Conservation (phyloP, 1,284 basidiomycete species). For the Ustilago tritici region DNA sequence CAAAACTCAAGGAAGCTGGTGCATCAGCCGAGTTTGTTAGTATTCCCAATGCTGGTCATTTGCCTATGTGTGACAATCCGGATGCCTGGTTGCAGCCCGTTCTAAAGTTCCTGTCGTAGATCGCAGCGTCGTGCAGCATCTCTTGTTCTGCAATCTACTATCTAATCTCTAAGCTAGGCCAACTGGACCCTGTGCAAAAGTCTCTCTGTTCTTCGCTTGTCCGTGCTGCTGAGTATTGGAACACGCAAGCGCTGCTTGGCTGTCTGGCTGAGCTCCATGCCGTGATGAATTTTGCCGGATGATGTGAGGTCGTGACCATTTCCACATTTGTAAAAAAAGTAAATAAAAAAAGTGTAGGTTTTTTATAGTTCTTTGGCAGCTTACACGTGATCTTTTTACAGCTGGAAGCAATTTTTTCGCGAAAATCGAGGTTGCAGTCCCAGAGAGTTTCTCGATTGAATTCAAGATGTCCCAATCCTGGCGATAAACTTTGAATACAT, state of each 20-base stretch:
- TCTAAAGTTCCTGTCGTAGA: conserved; percentile 37
- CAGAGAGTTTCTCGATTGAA: neutral
- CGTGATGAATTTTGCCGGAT: no score
- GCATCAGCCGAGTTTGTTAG: conserved; percentile 63
- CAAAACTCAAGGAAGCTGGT: conserved; percentile 65
- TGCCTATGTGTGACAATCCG: conserved; percentile 71
- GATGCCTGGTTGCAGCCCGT: conserved; percentile 55
- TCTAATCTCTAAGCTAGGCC: conserved; percentile 9
- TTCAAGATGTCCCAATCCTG: neutral
- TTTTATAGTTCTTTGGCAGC: neutral
- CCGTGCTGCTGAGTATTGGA: no score
- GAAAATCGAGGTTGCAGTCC: neutral
- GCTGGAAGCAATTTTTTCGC: neutral
- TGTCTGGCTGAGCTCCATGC: no score
- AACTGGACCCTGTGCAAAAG: neutral
- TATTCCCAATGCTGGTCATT: conserved; percentile 69
- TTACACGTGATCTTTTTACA: neutral
- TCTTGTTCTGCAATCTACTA: neutral
- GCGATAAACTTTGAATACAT: neutral
- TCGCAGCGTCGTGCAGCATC: neutral
- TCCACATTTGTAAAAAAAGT: no score
- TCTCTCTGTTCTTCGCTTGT: neutral
- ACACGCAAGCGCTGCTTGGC: no score
- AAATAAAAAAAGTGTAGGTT: no score
- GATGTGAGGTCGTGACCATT: neutral